A percentile compares a stretch with the other conserved stretches of the same genome.
Evolutionary conservation across 2,329 filamentous ascomycete genomes (phyloP).

Genomic region (Bimuria novae-zelandiae): DNA sequence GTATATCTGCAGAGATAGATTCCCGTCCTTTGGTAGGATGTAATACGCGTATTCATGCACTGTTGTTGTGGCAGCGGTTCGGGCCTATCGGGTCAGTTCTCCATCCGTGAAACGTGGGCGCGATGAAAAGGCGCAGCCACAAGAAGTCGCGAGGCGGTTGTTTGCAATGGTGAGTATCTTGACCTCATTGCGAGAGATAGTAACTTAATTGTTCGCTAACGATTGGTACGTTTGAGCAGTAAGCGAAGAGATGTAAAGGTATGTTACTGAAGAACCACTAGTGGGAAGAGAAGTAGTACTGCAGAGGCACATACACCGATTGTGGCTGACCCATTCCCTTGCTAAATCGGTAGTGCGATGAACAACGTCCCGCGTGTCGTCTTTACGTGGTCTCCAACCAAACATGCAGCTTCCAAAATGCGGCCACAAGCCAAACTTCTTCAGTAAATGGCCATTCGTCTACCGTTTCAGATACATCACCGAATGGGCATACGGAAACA

Average conservation of each 20-base stretch:
- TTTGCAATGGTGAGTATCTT: constrained; percentile 22
- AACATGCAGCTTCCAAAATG: constrained; percentile 18
- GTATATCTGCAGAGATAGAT: background rate
- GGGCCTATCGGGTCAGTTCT: no score
- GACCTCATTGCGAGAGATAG: background rate
- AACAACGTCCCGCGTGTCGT: constrained; percentile 22
- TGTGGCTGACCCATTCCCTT: background rate
- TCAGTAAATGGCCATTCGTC: no score
- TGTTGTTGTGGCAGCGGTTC: no score
- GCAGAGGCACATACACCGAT: no score
- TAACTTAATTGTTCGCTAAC: background rate
- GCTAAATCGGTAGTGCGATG: constrained; percentile 22
- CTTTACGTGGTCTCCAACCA: constrained; percentile 23
- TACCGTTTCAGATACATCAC: no score
- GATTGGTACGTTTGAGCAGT: constrained; percentile 7
- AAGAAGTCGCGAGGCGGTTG: constrained; percentile 27
- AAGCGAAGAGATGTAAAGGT: constrained; percentile 29
- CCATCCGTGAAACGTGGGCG: no score
- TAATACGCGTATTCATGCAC: background rate
- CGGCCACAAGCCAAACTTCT: background rate
- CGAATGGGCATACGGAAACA: no score
- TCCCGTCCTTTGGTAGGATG: background rate
- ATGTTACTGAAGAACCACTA: no score
- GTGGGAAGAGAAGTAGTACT: no score
- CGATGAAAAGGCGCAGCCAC: no score